Evolutionary conservation across 73 alveolate genomes (phyloP).

Genomic region (Tetrahymena malaccensis): DNA sequence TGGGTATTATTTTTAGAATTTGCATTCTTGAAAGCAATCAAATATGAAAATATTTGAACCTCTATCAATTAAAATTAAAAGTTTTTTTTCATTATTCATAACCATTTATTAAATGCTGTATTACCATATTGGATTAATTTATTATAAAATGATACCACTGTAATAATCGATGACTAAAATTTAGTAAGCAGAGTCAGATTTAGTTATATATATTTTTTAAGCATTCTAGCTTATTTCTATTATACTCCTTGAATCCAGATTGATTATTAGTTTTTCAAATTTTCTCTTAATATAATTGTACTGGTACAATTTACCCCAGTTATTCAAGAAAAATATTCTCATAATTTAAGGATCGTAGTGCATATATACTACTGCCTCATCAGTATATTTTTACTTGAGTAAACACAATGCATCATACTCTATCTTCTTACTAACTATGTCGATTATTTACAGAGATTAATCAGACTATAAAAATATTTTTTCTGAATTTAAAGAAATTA

Average conservation of each 20-base stretch:
- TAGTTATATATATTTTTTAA: too few species aligned
- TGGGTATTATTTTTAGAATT: too few species aligned
- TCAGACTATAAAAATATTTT: not conserved
- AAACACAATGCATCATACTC: not conserved
- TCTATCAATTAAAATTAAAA: not conserved
- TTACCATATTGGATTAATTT: not conserved
- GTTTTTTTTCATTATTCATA: not conserved
- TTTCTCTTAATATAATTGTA: too few species aligned
- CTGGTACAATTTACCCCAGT: not conserved
- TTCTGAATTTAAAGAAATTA: not conserved
- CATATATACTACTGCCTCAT: not conserved
- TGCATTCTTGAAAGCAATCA: not conserved
- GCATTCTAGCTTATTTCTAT: not conserved
- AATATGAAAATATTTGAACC: too few species aligned
- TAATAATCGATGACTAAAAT: not conserved
- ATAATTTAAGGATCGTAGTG: not conserved
- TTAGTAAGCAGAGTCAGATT: not conserved
- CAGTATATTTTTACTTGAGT: not conserved
- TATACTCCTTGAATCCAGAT: not conserved
- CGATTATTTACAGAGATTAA: not conserved
- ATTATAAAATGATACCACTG: not conserved
- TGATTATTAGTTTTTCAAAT: not conserved
- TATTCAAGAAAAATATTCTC: not conserved
- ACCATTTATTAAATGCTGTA: not conserved
- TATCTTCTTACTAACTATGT: too few species aligned